phyloP scores from a whole-genome alignment of 129 eudicot species.

The Chrysanthemum makinoi region DNA sequence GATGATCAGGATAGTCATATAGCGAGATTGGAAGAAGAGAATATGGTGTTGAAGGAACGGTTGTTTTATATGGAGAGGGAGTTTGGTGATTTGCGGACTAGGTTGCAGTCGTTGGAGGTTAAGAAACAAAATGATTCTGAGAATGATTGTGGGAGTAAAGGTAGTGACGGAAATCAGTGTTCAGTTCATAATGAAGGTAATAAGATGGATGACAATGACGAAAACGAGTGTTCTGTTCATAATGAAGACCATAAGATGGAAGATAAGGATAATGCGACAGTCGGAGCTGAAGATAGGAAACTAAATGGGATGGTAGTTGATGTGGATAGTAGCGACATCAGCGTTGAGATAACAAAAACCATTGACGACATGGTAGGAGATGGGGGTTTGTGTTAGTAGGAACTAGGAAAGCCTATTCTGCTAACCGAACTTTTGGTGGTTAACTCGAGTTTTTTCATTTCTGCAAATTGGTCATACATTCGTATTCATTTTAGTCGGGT shows the following conservation, averaged over 20 bases:
- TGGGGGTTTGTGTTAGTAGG: neutral
- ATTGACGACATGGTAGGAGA: neutral
- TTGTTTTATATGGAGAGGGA: constrained; percentile 86
- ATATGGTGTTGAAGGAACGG: constrained; percentile 65
- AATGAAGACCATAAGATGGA: constrained; percentile 13
- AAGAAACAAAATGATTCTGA: constrained; percentile 56
- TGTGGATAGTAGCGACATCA: constrained; percentile 1
- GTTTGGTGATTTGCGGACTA: constrained; percentile 62
- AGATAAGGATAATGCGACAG: neutral
- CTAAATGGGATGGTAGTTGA: neutral
- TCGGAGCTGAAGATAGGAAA: constrained; percentile 11
- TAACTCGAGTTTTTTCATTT: neutral
- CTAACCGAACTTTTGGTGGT: neutral
- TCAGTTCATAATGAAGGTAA: constrained; percentile 10
- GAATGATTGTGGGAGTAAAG: constrained; percentile 53
- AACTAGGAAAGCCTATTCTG: neutral
- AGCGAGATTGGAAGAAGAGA: constrained; percentile 80
- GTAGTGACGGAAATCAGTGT: constrained; percentile 23
- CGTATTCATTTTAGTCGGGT: neutral
- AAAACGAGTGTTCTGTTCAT: neutral
- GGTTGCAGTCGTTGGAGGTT: constrained; percentile 66
- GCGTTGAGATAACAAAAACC: neutral
- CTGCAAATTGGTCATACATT: constrained; percentile 3
- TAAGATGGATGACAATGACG: neutral
- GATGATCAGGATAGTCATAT: constrained; percentile 91